A percentile compares a stretch with the other conserved stretches of the same genome.
Conservation (phyloP, 257 asterid species). For the Primulina huaijiensis region DNA sequence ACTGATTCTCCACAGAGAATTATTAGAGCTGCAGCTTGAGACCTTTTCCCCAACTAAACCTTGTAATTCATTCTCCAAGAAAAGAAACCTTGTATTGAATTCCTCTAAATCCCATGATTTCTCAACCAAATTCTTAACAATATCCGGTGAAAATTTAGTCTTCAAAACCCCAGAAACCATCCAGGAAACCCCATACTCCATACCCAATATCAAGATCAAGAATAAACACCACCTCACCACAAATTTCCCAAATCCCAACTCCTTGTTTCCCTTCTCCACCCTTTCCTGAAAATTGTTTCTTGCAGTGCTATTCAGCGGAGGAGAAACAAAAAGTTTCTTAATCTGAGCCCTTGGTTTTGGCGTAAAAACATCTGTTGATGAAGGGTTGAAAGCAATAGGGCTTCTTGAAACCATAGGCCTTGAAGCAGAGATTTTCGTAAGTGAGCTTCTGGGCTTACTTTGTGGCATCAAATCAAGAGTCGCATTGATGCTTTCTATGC, state of each 20-base stretch:
- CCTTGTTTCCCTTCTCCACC: conserved; percentile 38
- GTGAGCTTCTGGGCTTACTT: conserved; percentile 42
- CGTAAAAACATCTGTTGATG: conserved; percentile 35
- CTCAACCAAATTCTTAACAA: conserved; percentile 47
- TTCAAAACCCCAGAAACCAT: conserved; percentile 42
- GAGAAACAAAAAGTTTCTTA: conserved; percentile 23
- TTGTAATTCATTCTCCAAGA: conserved; percentile 54
- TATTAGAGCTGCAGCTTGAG: conserved; percentile 41
- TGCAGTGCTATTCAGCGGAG: conserved; percentile 31
- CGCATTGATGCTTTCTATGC: conserved; percentile 79
- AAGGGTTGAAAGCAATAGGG: conserved; percentile 47
- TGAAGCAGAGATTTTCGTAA: conserved; percentile 40
- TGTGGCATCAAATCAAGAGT: conserved; percentile 75
- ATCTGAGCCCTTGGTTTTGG: conserved; percentile 34
- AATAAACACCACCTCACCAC: conserved; percentile 36
- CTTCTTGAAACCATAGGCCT: conserved; percentile 43
- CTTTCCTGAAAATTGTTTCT: conserved; percentile 29
- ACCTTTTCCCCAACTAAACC: conserved; percentile 29
- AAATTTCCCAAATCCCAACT: conserved; percentile 28
- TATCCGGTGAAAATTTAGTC: conserved; percentile 35
- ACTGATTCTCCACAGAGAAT: conserved; percentile 58
- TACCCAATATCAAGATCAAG: conserved; percentile 34
- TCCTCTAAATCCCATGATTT: conserved; percentile 39
- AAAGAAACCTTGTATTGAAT: conserved; percentile 38
- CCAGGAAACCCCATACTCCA: conserved; percentile 51